A percentile compares a stretch with the other conserved stretches of the same genome.
These are phyloP conservation scores for Ophidiomyces ophidiicola DNA, from an alignment of 2,329 filamentous ascomycete species.

Conservation along the genomic window DNA sequence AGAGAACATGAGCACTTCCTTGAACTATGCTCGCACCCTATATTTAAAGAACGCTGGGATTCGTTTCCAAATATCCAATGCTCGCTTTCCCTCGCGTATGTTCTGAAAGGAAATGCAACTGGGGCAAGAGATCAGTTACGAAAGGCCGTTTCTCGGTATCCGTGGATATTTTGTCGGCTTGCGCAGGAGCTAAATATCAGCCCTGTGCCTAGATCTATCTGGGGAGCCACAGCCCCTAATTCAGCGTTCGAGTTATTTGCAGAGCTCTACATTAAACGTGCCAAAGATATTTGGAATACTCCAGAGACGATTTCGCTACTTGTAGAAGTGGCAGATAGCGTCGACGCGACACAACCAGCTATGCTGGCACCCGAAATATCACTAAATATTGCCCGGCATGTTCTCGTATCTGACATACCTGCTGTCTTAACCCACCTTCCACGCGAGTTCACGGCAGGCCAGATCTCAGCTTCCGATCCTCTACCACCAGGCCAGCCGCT, in stretches of 20 bases:
- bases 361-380: conserved; percentile 38
- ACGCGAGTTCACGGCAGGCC: conserved; percentile 47
- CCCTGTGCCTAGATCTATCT: conserved; percentile 62
- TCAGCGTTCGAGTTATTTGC: conserved; percentile 56
- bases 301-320: conserved; percentile 57
- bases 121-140: conserved; percentile 54
- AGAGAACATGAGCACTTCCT: conserved; percentile 65
- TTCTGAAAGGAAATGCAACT: conserved; percentile 54
- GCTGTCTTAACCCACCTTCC: conserved; percentile 60
- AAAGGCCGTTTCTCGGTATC: conserved; percentile 57
- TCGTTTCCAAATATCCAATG: conserved; percentile 59
- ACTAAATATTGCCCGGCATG: conserved; percentile 56
- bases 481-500: conserved; percentile 50
- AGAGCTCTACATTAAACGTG: conserved; percentile 61
- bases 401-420: conserved; percentile 64
- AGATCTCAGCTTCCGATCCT: conserved; percentile 69
- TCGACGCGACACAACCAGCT: conserved; percentile 33
- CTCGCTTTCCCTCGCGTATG: conserved; percentile 62
- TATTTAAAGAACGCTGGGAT: conserved; percentile 41
- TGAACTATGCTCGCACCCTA: conserved; percentile 47
- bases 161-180: conserved; percentile 72
- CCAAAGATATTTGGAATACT: conserved; percentile 79
- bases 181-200: conserved; percentile 71
- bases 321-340: conserved; percentile 52
- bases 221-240: conserved; percentile 61